Evolutionary conservation across 768 basidiomycete genomes (phyloP), one percentile per base, ranked within the genome.

Genomic region (Trametes punicea): DNA sequence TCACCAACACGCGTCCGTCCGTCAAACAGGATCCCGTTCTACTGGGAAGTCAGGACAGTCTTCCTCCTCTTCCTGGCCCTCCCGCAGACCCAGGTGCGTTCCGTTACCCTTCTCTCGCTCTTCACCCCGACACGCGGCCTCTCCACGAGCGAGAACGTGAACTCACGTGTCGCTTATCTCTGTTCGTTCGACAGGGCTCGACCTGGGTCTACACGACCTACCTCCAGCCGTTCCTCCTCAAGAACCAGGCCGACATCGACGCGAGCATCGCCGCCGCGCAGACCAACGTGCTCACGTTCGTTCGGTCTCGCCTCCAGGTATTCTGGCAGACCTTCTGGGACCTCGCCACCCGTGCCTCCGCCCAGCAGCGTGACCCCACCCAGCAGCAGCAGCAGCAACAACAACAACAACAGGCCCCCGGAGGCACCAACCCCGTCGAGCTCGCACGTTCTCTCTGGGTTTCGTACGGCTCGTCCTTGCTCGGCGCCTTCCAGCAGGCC

Each of bases 21-120:
- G 13, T 5, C 40, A 20, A 39, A 15, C 63, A 87, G 87, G 87
- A 64, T 89, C 38, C 87, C 88, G 6, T 87, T 90, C 66, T 89
- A 88, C 65, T 87, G 82, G 82, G 88, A 89, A 64, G 41, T 81
- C 49, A 83, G 87, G 62, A 87, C 83, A n/a, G 21, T 82, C 3
- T 82, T 88, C 66, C 66, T 89, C 3, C 73, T 89, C 23, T 89
- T 83, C 72, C 68, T 89, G 40, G 71, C 85, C 8, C 77, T 89
- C 16, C 86, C 87, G 6, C 85, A 87, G 71, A 85, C 79, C 1
- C 78, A 87, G 78, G 87, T 83, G 23, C 42, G 49, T 45, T 4
- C 29, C 46, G 38, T 21, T 10, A 2, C 31, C 44, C 36, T 21
- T 15, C 25, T 33, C n/a, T 6, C 31, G 10, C 33, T 8, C 20